Conservation (phyloP, 805 yeast species). For the Starmerella sp. region DNA sequence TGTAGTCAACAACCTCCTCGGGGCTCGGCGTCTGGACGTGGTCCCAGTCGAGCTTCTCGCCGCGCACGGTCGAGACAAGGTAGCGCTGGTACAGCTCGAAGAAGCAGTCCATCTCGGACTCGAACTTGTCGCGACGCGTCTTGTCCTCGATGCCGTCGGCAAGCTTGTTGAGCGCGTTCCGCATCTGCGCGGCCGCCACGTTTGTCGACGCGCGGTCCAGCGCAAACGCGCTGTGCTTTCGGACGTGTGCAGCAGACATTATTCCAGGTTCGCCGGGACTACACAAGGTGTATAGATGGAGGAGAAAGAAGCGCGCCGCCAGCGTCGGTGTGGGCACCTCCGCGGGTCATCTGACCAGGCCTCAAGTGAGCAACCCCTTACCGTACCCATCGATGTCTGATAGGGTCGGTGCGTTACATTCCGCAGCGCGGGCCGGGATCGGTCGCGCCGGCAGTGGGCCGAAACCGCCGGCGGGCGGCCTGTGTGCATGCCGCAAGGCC, state of each 20-base stretch:
- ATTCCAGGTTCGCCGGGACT: not conserved
- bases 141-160: constrained; percentile 63
- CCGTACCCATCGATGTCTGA: not conserved
- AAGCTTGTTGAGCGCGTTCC: constrained; percentile 82
- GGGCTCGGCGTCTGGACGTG: constrained; percentile 82
- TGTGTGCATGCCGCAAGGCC: no score
- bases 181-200: constrained; percentile 95
- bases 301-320: not conserved
- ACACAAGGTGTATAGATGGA: not conserved
- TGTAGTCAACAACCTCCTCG: constrained; percentile 80
- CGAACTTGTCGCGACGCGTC: constrained; percentile 44
- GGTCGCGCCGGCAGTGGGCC: not conserved
- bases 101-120: constrained; percentile 87
- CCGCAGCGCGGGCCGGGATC: not conserved
- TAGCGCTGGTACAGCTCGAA: constrained; percentile 90
- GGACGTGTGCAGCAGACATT: constrained; percentile 9
- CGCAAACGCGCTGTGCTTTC: constrained; percentile 35
- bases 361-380: not conserved
- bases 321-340: not conserved
- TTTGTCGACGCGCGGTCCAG: constrained; percentile 91
- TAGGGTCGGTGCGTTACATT: not conserved
- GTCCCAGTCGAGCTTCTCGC: constrained; percentile 84
- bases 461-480: not conserved
- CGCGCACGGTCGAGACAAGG: constrained; percentile 76
- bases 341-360: not conserved